Percentiles rank a stretch among this genome's conserved stretches.
phyloP scores from a whole-genome alignment of 495 filamentous ascomycete genomes.

The Neurospora tetrasperma region DNA sequence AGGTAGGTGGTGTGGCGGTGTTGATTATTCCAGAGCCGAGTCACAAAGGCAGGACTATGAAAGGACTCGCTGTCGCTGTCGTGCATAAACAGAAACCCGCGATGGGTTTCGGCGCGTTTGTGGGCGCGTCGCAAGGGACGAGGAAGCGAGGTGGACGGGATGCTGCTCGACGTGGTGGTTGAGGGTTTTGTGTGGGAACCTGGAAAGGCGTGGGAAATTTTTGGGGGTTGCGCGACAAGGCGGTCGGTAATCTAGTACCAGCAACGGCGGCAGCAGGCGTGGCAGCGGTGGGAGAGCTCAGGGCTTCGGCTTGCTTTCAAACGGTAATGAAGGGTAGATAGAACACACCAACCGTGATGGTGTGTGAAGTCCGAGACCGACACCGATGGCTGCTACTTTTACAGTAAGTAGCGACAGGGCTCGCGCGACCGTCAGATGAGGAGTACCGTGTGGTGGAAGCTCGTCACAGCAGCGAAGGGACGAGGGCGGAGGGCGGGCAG shows the following conservation, averaged over 20 bases:
- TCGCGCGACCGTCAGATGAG: background rate
- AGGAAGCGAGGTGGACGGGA: background rate
- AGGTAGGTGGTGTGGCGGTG: background rate
- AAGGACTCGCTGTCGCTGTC: background rate
- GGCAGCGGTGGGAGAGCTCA: background rate
- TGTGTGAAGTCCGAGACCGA: background rate
- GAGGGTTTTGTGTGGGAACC: constrained; percentile 6
- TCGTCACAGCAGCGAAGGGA: background rate
- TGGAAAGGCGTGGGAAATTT: constrained; percentile 2
- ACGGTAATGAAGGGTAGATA: background rate
- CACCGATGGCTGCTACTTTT: background rate
- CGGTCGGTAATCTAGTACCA: background rate
- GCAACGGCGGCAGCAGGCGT: background rate
- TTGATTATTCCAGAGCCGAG: background rate
- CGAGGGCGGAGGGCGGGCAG: background rate
- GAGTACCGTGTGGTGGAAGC: background rate
- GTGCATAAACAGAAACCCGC: constrained; percentile 4
- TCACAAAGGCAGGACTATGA: background rate
- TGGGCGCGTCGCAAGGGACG: constrained; percentile 2
- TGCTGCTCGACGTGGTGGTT: background rate
- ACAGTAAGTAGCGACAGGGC: background rate
- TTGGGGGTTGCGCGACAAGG: constrained; percentile 5
- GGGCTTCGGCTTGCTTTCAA: background rate
- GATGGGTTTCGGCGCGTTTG: background rate
- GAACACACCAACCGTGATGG: background rate